Evolutionary conservation across 192 early-diverging fungal species (phyloP), one percentile per base, ranked within the genome.

Genomic region (Coemansia sp.): DNA sequence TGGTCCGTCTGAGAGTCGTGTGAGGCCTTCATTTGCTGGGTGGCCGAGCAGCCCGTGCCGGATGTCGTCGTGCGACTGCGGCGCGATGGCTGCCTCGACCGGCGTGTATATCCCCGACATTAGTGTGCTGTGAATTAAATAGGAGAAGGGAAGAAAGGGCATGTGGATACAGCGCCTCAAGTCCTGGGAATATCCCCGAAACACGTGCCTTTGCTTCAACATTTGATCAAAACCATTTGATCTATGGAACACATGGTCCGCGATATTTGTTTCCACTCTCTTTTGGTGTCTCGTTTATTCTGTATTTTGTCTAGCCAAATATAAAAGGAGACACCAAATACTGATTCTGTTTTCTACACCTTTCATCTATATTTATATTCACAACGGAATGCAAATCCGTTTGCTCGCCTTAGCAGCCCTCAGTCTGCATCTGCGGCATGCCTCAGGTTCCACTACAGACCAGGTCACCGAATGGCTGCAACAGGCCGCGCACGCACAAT

Each of bases 31-130:
- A 5, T n/a, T 0, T 12, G 40, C 3, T 12, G 40, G 14, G 40
- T n/a, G 40, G 12, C 23, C 3, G 44, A 46, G 57, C 40, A 46
- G 40, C 11, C 57, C 17, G 38, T 59, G 57, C 23, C 37, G 36
- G 1, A 20, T 46, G 19, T 44, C 57, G 40, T 59, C 57, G 20
- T 44, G 36, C 38, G 57, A 59, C 38, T 17, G 38, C 9, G 69
- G 49, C 26, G 62, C n/a, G 14, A 23, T 37, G 8, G 51, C 40
- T 3, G 67, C 64, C 22, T 58, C 60, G 62, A 69, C 12, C 44
- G 66, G 67, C 67, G 73, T 75, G 64, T 69, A 75, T 36, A 59
- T 56, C 7, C 37, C 46, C 5, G 66, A 50, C 73, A 75, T 75
- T 42, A 15, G 10, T 26, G 36, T n/a, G 12, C 28, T 36, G 25